Conservation (phyloP, 345 rosid genomes). For the Melaleuca alternifolia region DNA sequence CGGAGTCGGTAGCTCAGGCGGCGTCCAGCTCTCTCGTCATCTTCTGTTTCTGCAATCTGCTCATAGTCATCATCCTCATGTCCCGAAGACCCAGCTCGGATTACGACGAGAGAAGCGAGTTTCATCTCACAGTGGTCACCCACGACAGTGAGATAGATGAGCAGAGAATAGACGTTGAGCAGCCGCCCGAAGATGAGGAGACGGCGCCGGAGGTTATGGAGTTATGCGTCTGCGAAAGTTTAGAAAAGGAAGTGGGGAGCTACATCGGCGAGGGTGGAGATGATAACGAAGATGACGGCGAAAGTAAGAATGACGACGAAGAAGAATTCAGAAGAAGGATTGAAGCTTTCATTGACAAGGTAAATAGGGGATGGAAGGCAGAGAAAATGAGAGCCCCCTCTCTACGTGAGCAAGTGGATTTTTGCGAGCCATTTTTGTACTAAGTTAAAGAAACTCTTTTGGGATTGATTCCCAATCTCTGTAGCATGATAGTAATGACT, state of each 20-base stretch:
- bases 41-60: constrained; percentile 42
- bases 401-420: not conserved
- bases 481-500: not conserved
- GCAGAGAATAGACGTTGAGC: not conserved
- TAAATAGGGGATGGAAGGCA: constrained; percentile 39
- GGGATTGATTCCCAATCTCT: not conserved
- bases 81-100: constrained; percentile 15
- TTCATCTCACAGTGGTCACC: not conserved
- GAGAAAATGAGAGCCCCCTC: constrained; percentile 13
- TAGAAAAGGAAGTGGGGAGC: not conserved
- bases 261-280: not conserved
- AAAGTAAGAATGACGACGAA: constrained; percentile 1
- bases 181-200: not conserved
- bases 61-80: constrained; percentile 24
- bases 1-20: constrained; percentile 22
- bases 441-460: not conserved
- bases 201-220: not conserved
- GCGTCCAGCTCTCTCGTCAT: constrained; percentile 28
- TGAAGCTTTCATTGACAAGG: constrained; percentile 53
- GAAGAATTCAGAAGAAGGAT: constrained; percentile 41
- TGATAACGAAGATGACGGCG: not conserved
- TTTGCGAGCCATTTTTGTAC: not conserved
- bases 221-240: not conserved
- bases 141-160: not conserved
- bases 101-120: not conserved